These are phyloP conservation scores for Plenodomus tracheiphilus DNA, from an alignment of 2,329 filamentous ascomycete genomes.

Conservation along the genomic window DNA sequence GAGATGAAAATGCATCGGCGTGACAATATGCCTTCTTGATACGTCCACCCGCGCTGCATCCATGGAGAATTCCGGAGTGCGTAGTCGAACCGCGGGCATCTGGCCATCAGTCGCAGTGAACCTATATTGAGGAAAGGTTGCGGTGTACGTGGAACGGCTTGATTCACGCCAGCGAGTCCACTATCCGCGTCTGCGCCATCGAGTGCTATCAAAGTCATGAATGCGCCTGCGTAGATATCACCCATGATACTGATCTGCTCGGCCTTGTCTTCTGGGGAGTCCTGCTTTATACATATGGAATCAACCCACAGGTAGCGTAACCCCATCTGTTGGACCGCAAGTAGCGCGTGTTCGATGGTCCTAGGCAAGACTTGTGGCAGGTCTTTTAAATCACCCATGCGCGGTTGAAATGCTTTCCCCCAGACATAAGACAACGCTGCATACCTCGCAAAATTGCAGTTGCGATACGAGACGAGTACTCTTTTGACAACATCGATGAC, in stretches of 20 bases:
- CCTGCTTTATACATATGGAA: background rate
- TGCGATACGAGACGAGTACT: background rate
- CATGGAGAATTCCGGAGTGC: background rate
- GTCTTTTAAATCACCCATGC: background rate
- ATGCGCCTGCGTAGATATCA: background rate
- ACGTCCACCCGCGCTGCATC: background rate
- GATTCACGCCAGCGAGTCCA: background rate
- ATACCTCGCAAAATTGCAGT: background rate
- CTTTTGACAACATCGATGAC: background rate
- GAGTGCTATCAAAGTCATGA: background rate
- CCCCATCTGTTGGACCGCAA: background rate
- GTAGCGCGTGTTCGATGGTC: background rate
- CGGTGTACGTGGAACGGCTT: background rate
- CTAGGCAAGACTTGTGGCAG: background rate
- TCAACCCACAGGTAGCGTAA: background rate
- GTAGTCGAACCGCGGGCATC: background rate
- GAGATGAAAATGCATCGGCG: background rate
- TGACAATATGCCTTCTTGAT: background rate
- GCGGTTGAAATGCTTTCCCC: background rate
- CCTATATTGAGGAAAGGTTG: background rate
- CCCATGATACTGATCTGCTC: background rate
- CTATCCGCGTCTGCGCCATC: background rate
- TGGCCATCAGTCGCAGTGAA: background rate
- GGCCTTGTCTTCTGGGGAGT: background rate
- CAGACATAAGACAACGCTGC: background rate